Conservation (phyloP, 2,329 filamentous ascomycete species). For the Epicoccum sorghinum region DNA sequence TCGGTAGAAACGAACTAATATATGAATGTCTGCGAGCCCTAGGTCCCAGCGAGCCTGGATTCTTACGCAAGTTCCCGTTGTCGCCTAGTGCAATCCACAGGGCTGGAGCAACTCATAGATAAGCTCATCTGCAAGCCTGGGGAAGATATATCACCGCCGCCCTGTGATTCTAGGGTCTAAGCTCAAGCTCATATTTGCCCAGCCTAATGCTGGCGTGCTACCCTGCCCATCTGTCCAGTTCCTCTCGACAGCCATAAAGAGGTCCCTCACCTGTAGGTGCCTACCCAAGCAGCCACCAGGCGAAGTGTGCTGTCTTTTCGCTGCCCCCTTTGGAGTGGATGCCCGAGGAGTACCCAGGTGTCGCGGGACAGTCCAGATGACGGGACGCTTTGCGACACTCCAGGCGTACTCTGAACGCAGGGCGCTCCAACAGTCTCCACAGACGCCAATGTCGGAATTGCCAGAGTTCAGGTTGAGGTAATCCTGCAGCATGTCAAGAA, state of each 20-base stretch:
- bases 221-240: constrained; percentile 42
- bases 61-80: background rate
- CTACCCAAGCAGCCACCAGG: constrained; percentile 40
- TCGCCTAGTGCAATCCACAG: background rate
- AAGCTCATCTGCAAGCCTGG: background rate
- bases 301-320: constrained; percentile 30
- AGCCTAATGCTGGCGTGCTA: constrained; percentile 21
- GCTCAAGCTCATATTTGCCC: constrained; percentile 11
- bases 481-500: constrained; percentile 67
- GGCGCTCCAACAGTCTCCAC: constrained; percentile 53
- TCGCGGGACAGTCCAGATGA: constrained; percentile 48
- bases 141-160: background rate
- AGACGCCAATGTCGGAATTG: constrained; percentile 51
- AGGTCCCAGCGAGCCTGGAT: too few species aligned
- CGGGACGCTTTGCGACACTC: constrained; percentile 52
- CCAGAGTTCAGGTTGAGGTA: constrained; percentile 43
- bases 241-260: constrained; percentile 49
- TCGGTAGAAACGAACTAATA: too few species aligned
- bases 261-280: constrained; percentile 43
- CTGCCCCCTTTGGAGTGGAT: constrained; percentile 16
- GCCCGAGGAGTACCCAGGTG: constrained; percentile 27
- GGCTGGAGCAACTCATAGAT: background rate
- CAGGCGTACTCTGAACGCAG: constrained; percentile 51
- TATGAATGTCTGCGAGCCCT: too few species aligned
- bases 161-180: constrained; percentile 14